Conservation (phyloP, 1,139 yeast species). For the Geotrichum carabidarum region DNA sequence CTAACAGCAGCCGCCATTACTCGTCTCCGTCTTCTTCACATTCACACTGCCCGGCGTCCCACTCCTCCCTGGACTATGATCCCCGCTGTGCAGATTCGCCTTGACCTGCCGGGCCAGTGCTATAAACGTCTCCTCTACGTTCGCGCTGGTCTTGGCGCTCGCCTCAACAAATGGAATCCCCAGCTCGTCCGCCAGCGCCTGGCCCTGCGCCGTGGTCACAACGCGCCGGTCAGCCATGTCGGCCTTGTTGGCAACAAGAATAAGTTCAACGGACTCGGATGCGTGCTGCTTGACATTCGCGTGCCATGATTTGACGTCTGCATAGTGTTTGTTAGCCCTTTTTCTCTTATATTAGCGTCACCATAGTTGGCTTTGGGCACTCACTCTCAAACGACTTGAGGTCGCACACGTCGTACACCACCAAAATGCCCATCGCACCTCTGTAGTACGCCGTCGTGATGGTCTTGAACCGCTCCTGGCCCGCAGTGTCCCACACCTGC, state of each 20-base stretch:
- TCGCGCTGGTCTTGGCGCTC: conserved; percentile 86
- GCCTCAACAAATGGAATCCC: conserved; percentile 93
- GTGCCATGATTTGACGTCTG: conserved; percentile 76
- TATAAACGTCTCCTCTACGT: conserved; percentile 87
- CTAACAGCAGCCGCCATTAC: conserved; percentile 29
- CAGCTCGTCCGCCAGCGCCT: conserved; percentile 77
- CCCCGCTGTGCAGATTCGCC: conserved; percentile 55
- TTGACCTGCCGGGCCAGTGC: conserved; percentile 85
- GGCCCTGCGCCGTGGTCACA: conserved; percentile 85
- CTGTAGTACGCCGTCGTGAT: conserved; percentile 97
- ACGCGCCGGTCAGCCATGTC: conserved; percentile 71
- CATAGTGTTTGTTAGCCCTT: conserved; percentile 2
- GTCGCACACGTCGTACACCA: conserved; percentile 94
- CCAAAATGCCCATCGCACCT: conserved; percentile 96
- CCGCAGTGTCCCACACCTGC: conserved; percentile 99
- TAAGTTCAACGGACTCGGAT: conserved; percentile 87
- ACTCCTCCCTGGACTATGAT: conserved; percentile 24
- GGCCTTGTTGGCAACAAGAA: conserved; percentile 91
- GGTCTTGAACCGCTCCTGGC: conserved; percentile 96
- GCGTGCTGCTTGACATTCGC: conserved; percentile 95
- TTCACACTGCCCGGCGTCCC: conserved; percentile 27
- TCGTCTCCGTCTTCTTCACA: conserved; percentile 23
- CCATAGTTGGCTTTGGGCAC: too few species aligned
- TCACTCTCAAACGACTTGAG: conserved; percentile 77
- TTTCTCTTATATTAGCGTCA: too few species aligned